Conservation (phyloP, 176 grass and related monocot genomes). For the Saccharum officinarum region DNA sequence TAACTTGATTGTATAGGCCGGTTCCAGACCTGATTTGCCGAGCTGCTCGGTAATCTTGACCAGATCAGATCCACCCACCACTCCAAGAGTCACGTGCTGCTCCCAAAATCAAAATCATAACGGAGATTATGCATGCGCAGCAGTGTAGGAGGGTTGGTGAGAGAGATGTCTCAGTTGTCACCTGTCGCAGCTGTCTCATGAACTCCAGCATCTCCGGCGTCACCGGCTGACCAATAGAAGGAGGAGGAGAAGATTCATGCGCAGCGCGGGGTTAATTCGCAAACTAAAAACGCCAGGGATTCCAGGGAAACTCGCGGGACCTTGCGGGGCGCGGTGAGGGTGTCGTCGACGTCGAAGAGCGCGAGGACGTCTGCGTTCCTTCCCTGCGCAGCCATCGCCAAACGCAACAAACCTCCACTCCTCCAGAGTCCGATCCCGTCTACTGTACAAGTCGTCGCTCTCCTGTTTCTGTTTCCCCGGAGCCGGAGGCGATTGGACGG, state of each 20-base stretch:
- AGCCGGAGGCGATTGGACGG: no score
- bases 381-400: conserved; percentile 37
- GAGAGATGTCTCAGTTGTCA: conserved; percentile 8
- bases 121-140: background rate
- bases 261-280: background rate
- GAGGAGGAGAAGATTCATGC: background rate
- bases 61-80: conserved; percentile 95
- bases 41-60: conserved; percentile 95
- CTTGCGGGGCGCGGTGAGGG: conserved; percentile 90
- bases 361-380: conserved; percentile 64
- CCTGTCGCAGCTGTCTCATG: conserved; percentile 76
- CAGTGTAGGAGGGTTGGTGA: background rate
- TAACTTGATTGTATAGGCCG: background rate
- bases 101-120: conserved; percentile 8
- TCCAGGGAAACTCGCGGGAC: conserved; percentile 10
- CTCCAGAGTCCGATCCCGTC: background rate
- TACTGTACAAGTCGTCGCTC: background rate
- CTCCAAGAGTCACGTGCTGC: conserved; percentile 80
- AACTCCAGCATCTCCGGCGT: conserved; percentile 89
- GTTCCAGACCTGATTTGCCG: conserved; percentile 60
- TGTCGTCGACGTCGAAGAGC: conserved; percentile 96
- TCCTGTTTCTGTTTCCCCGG: background rate
- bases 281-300: background rate
- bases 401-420: background rate
- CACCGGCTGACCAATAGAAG: conserved; percentile 40